A percentile compares a stretch with the other conserved stretches of the same genome.
Evolutionary conservation across 768 basidiomycete genomes (phyloP).

Genomic region (Fistulinella prunicolor): DNA sequence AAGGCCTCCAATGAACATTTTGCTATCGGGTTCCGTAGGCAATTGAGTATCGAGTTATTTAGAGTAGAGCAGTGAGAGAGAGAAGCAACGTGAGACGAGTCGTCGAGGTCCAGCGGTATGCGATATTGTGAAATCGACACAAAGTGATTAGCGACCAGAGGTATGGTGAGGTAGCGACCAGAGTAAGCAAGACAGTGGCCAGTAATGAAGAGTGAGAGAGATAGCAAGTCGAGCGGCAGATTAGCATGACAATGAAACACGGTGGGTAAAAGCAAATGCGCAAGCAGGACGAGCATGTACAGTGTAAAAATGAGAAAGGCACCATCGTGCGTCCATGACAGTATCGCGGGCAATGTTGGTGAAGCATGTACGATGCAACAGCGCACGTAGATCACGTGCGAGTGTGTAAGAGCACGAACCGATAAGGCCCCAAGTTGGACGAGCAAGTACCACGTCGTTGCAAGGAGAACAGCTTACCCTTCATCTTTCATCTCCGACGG

Average conservation of each 20-base stretch:
- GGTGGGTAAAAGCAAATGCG: slow-evolving; percentile 12
- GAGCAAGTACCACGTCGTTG: slow-evolving; percentile 14
- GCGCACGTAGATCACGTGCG: slow-evolving; percentile 6
- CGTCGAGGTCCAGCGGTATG: slow-evolving; percentile 35
- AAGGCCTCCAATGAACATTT: slow-evolving; percentile 88
- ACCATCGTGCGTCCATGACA: slow-evolving; percentile 27
- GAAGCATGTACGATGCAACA: slow-evolving; percentile 13
- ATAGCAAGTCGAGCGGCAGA: slow-evolving; percentile 24
- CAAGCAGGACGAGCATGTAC: slow-evolving; percentile 18
- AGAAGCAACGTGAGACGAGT: slow-evolving; percentile 28
- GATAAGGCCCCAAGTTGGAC: slow-evolving; percentile 5
- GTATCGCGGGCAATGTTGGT: slow-evolving; percentile 18
- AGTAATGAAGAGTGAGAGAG: slow-evolving; percentile 23
- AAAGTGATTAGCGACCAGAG: slow-evolving; percentile 35
- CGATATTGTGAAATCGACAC: slow-evolving; percentile 35
- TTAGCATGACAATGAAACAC: slow-evolving; percentile 30
- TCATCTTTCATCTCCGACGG: slow-evolving; percentile 78
- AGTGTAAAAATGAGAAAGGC: slow-evolving; percentile 13
- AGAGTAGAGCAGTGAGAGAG: slow-evolving; percentile 24
- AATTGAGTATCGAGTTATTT: slow-evolving; percentile 29
- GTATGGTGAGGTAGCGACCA: slow-evolving; percentile 34
- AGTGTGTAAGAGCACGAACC: slow-evolving; percentile 7
- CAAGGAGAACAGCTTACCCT: slow-evolving; percentile 57
- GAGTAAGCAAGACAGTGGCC: slow-evolving; percentile 30
- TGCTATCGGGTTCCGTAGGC: slow-evolving; percentile 50